These are phyloP conservation scores for Leccinum subtestaceum DNA, from an alignment of 768 basidiomycete genomes.

Conservation along the genomic window DNA sequence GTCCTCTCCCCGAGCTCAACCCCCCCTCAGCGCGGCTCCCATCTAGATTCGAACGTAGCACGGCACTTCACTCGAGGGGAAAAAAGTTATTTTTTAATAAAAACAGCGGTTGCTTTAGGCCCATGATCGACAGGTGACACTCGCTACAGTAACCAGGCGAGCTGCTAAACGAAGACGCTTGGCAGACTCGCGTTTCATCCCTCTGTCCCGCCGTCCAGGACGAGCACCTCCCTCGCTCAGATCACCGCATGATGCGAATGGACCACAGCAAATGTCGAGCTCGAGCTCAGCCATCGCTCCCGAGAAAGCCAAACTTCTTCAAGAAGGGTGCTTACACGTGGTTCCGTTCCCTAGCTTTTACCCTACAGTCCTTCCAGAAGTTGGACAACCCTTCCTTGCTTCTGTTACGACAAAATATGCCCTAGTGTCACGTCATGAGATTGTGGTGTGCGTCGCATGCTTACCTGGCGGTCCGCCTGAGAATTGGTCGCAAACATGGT, in stretches of 20 bases:
- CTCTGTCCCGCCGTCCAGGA: constrained; percentile 6
- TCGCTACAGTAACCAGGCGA: constrained; percentile 1
- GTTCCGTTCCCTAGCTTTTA: constrained; percentile 1
- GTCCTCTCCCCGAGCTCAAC: background rate
- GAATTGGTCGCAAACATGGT: constrained; percentile 63
- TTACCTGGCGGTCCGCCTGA: constrained; percentile 54
- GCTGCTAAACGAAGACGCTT: constrained; percentile 5
- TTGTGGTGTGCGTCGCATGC: constrained; percentile 12
- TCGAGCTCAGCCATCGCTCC: background rate
- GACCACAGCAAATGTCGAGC: background rate
- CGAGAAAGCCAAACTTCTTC: background rate
- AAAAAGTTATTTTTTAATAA: background rate
- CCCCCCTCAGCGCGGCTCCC: background rate
- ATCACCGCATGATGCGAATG: background rate
- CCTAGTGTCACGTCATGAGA: constrained; percentile 1
- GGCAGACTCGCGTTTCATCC: background rate
- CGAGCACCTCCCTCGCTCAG: background rate
- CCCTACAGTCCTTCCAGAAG: constrained; percentile 56
- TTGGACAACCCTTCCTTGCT: constrained; percentile 67
- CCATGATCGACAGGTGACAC: constrained; percentile 9
- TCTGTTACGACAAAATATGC: constrained; percentile 37
- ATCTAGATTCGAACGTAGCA: background rate
- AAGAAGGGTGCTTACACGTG: constrained; percentile 5
- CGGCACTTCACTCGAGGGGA: background rate
- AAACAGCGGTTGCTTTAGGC: background rate